A percentile compares a stretch with the other conserved stretches of the same genome.
These are phyloP conservation scores for Tuber borchii DNA, from an alignment of 495 filamentous ascomycete species.

Conservation along the genomic window DNA sequence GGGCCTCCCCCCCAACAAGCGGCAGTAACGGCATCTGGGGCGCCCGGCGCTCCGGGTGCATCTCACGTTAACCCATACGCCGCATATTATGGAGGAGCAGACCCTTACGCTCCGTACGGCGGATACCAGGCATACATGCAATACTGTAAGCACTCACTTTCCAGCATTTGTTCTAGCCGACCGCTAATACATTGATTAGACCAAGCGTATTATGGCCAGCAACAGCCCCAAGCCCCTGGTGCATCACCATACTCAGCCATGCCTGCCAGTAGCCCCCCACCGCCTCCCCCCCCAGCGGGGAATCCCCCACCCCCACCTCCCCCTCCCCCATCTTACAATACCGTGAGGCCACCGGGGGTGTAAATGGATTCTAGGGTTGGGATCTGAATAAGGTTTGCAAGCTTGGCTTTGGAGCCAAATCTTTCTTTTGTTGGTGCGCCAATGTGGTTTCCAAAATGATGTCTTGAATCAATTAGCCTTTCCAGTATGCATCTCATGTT, in stretches of 20 bases:
- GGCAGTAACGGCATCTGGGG: conserved; percentile 38
- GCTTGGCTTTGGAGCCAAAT: not conserved
- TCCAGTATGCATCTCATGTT: not conserved
- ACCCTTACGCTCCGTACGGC: conserved; percentile 89
- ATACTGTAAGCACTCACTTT: conserved; percentile 51
- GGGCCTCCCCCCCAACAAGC: conserved; percentile 44
- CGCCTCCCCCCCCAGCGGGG: conserved; percentile 26
- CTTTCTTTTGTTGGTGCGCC: not conserved
- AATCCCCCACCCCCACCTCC: conserved; percentile 27
- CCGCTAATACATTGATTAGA: conserved; percentile 18
- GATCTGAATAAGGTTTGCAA: not conserved
- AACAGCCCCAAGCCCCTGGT: conserved; percentile 33
- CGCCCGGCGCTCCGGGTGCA: conserved; percentile 43
- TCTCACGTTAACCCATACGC: conserved; percentile 77
- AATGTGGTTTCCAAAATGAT: not conserved
- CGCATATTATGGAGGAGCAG: conserved; percentile 65
- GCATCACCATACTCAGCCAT: conserved; percentile 31
- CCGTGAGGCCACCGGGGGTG: conserved; percentile 26
- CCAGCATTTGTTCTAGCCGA: not conserved
- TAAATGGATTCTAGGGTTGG: conserved; percentile 2
- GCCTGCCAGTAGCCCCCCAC: conserved; percentile 22
- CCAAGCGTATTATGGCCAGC: conserved; percentile 39
- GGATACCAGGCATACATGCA: conserved; percentile 65
- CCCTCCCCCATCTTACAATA: conserved; percentile 28
- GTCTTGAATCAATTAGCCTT: not conserved